phyloP scores from a whole-genome alignment of 345 rosid species.

The Abelmoschus esculentus region DNA sequence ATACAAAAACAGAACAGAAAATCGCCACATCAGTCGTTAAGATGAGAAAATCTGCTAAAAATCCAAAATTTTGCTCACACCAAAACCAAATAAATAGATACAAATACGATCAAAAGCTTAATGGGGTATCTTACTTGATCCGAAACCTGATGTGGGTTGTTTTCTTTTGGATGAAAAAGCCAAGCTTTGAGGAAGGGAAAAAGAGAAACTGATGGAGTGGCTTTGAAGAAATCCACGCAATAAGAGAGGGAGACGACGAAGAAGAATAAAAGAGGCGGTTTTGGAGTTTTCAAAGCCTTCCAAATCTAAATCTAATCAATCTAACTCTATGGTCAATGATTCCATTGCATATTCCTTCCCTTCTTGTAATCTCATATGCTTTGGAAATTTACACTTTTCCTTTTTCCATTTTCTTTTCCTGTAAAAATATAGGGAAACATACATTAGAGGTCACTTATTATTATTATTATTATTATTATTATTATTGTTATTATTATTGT shows the following conservation, averaged over 20 bases:
- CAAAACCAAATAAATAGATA: slow-evolving; percentile 13
- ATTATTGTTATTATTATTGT: too few species aligned
- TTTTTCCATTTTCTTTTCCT: background rate
- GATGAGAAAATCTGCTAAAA: slow-evolving; percentile 16
- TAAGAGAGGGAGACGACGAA: background rate
- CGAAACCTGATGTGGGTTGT: slow-evolving; percentile 41
- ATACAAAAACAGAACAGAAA: slow-evolving; percentile 6
- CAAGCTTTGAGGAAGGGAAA: slow-evolving; percentile 16
- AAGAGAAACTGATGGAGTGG: slow-evolving; percentile 3
- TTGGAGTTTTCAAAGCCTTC: slow-evolving; percentile 46
- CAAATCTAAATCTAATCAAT: slow-evolving; percentile 26
- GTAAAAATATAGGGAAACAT: too few species aligned
- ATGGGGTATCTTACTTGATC: slow-evolving; percentile 34
- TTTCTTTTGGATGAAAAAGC: slow-evolving; percentile 15
- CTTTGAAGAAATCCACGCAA: slow-evolving; percentile 5
- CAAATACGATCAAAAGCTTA: slow-evolving; percentile 3
- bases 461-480: too few species aligned
- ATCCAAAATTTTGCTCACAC: slow-evolving; percentile 14
- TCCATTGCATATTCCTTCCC: slow-evolving; percentile 41
- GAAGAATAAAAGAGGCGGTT: slow-evolving; percentile 30
- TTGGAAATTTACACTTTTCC: slow-evolving; percentile 29
- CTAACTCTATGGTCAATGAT: slow-evolving; percentile 55
- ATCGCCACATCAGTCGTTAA: slow-evolving; percentile 11
- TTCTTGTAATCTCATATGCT: slow-evolving; percentile 32
- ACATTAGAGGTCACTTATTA: too few species aligned